Evolutionary conservation across 78 protist species (phyloP), one percentile per base, ranked within the genome.

Genomic region (Dictyostelium intermedium): DNA sequence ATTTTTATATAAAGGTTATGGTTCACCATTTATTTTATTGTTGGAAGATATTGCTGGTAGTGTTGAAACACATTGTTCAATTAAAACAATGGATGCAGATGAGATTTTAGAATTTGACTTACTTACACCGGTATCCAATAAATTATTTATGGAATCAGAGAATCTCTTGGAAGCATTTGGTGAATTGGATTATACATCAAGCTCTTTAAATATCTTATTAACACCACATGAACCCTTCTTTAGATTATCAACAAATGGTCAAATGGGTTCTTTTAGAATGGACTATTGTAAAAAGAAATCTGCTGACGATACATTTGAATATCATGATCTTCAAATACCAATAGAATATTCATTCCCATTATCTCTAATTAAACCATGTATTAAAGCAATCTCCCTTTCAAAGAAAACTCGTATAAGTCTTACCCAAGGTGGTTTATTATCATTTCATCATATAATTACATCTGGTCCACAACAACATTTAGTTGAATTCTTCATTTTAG

Each of bases 121-220:
- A 9, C 8, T 41, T 41, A 27, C 72, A 13, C 35, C 78, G 3
- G 83, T 89, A 3, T 43, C 45, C 8, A 77, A 89, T 74, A 47
- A 60, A n/a, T 10, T 89, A 25, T 41, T 89, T 25, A 77, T 89
- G 23, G 93, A 89, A 8, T 82, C 93, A 16, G 79, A 73, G 30
- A 41, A 43, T 35, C 79, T 89, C 2, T 66, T 69, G 20, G 93
- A 89, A 41, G 93, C 93, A 45, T 89, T 89, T 78, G 93, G 83
- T 7, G 93, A 89, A 60, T 34, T 89, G 43, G 93, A 89, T 13
- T 89, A 73, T 50, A 35, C 83, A 1, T 34, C 77, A 16, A 23
- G 25, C 18, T 79, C 20, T 16, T 45, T 83, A 14, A 78, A 70
- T 13, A 50, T 89, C 5, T 13, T 18, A 11, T 41, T 89, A 73